Evolutionary conservation across 208 protist genomes (phyloP).

Genomic region (Trypanosomatidae sp.): DNA sequence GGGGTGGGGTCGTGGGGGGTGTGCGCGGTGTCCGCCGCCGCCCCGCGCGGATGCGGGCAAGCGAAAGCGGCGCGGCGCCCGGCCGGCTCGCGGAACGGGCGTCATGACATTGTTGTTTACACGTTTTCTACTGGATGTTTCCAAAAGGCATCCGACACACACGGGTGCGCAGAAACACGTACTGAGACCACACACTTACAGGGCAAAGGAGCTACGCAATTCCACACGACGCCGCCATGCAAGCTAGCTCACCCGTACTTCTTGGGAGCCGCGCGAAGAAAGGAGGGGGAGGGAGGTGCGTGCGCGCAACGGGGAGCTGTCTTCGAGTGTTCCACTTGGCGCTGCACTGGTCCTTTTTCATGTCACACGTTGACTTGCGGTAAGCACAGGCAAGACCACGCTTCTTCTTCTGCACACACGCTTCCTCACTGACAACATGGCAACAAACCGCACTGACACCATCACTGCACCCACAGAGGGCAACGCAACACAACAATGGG

Average conservation of each 20-base stretch:
- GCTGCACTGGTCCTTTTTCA: background rate
- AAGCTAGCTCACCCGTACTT: background rate
- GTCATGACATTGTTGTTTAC: background rate
- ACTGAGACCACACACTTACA: no score
- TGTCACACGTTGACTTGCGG: background rate
- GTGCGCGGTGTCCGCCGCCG: background rate
- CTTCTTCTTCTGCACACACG: background rate
- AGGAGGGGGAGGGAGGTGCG: background rate
- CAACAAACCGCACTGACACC: background rate
- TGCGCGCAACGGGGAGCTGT: background rate
- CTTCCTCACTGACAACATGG: background rate
- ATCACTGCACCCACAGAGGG: background rate
- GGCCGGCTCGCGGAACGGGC: background rate
- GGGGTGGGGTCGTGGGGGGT: background rate
- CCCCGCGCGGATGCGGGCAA: no score
- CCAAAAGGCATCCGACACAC: background rate
- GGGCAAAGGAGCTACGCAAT: background rate
- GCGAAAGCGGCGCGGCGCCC: background rate
- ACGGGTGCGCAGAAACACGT: background rate
- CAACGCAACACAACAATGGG: background rate
- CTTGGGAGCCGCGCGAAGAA: background rate
- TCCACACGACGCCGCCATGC: background rate
- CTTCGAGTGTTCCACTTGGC: background rate
- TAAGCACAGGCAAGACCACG: background rate
- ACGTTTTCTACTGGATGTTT: background rate